These are phyloP conservation scores for Citrus mangshanensis DNA, from an alignment of 345 rosid species.

Conservation along the genomic window DNA sequence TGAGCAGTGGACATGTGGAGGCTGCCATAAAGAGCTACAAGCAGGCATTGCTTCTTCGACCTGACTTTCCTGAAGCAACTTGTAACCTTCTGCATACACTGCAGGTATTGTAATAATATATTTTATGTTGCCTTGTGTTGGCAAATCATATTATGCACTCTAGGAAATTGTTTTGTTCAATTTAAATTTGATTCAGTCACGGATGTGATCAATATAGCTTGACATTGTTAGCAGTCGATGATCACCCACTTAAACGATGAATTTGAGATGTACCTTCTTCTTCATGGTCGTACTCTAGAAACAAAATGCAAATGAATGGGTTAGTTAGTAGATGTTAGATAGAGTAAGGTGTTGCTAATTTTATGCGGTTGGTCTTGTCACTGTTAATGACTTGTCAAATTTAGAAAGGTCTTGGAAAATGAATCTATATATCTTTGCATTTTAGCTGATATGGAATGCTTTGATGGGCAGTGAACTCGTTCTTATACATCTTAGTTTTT, in stretches of 20 bases:
- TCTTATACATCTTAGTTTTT: not conserved
- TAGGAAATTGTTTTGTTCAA: not conserved
- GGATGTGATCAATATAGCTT: not conserved
- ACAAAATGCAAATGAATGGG: not conserved
- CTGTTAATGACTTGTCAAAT: not conserved
- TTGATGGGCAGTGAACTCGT: not conserved
- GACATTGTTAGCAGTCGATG: not conserved
- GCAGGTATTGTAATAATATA: slow-evolving; percentile 46
- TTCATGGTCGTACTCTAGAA: not conserved
- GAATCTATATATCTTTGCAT: not conserved
- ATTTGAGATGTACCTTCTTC: not conserved
- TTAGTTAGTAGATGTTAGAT: no score
- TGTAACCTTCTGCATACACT: slow-evolving; percentile 95
- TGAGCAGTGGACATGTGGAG: slow-evolving; percentile 82
- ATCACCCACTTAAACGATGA: not conserved
- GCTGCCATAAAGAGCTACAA: slow-evolving; percentile 90
- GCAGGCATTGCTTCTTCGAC: slow-evolving; percentile 76
- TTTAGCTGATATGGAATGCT: not conserved
- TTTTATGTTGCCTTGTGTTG: not conserved
- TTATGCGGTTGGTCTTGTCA: not conserved
- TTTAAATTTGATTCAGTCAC: not conserved
- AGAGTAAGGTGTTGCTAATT: not conserved
- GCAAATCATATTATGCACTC: not conserved
- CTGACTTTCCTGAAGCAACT: slow-evolving; percentile 97
- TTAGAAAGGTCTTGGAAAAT: slow-evolving; percentile 4